These are phyloP conservation scores for Fusarium sp. DNA, from an alignment of 2,329 filamentous ascomycete species.

Conservation along the genomic window DNA sequence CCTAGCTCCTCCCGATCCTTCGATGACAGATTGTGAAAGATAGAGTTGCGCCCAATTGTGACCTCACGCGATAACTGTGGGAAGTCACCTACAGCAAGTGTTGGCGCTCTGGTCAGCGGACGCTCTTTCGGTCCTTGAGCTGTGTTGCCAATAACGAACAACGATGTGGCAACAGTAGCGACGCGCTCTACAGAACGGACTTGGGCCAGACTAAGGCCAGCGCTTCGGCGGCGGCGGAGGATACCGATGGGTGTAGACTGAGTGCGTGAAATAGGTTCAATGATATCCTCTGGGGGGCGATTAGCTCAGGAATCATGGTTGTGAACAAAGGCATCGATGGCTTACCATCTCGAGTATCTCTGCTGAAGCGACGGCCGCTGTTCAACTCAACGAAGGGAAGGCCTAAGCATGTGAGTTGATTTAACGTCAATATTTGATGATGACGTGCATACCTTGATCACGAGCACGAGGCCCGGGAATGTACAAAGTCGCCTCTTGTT, in stretches of 20 bases:
- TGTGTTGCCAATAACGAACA: constrained; percentile 55
- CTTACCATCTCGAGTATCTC: constrained; percentile 39
- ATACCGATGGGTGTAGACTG: constrained; percentile 17
- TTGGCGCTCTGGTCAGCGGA: constrained; percentile 21
- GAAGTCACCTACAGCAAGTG: constrained; percentile 47
- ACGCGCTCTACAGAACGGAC: constrained; percentile 55
- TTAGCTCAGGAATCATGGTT: neutral
- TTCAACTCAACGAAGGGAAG: constrained; percentile 49
- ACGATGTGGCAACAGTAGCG: constrained; percentile 53
- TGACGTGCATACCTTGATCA: constrained; percentile 44
- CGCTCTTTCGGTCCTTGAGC: constrained; percentile 37
- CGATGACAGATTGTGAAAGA: constrained; percentile 59
- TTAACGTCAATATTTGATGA: neutral
- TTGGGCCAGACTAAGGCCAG: constrained; percentile 47
- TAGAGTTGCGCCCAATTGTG: constrained; percentile 61
- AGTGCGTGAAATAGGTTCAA: constrained; percentile 33
- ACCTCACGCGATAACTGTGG: constrained; percentile 59
- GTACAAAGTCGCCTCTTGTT: constrained; percentile 48
- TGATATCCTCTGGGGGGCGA: constrained; percentile 35
- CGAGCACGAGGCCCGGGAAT: constrained; percentile 53
- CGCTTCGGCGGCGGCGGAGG: constrained; percentile 46
- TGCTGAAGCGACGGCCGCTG: constrained; percentile 34
- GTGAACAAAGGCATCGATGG: neutral
- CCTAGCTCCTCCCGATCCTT: constrained; percentile 61
- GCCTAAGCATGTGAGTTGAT: constrained; percentile 35